These are phyloP conservation scores for Termitomyces sp. DNA, from an alignment of 768 basidiomycete genomes.

Conservation along the genomic window DNA sequence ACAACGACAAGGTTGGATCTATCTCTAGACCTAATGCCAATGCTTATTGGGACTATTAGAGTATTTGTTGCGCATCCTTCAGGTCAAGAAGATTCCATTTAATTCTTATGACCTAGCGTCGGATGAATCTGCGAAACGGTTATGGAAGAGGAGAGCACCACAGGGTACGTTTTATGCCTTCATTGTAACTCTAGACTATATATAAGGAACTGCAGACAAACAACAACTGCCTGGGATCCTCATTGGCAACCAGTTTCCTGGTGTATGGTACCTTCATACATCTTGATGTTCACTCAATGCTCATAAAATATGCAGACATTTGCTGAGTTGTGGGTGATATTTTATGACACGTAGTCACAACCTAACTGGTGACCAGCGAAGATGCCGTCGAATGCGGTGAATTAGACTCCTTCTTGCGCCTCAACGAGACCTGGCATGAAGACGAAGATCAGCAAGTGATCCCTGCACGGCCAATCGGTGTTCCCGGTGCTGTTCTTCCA, in stretches of 20 bases:
- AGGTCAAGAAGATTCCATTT: slow-evolving; percentile 82
- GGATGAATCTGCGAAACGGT: slow-evolving; percentile 70
- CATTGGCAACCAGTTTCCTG: slow-evolving; percentile 69
- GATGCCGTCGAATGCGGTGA: slow-evolving; percentile 79
- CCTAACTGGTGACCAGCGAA: slow-evolving; percentile 42
- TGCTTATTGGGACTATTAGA: slow-evolving; percentile 35
- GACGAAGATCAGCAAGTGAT: slow-evolving; percentile 59
- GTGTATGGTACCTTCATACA: slow-evolving; percentile 42
- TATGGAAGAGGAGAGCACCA: slow-evolving; percentile 83
- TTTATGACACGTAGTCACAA: slow-evolving; percentile 2
- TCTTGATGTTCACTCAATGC: slow-evolving; percentile 2
- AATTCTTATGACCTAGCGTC: slow-evolving; percentile 82
- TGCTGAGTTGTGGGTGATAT: slow-evolving; percentile 57
- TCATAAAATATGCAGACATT: slow-evolving; percentile 44
- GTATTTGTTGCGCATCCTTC: slow-evolving; percentile 74
- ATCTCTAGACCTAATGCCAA: not conserved
- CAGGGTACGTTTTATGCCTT: slow-evolving; percentile 33
- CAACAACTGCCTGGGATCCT: slow-evolving; percentile 83
- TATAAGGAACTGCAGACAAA: slow-evolving; percentile 45
- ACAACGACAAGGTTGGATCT: slow-evolving; percentile 59
- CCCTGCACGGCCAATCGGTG: slow-evolving; percentile 60
- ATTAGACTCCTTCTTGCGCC: slow-evolving; percentile 63
- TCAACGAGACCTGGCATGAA: slow-evolving; percentile 64
- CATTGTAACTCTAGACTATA: not conserved
- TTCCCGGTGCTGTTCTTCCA: slow-evolving; percentile 73